A percentile compares a stretch with the other conserved stretches of the same genome.
Conservation (phyloP, 805 yeast species). For the Dipodascus albidus region DNA sequence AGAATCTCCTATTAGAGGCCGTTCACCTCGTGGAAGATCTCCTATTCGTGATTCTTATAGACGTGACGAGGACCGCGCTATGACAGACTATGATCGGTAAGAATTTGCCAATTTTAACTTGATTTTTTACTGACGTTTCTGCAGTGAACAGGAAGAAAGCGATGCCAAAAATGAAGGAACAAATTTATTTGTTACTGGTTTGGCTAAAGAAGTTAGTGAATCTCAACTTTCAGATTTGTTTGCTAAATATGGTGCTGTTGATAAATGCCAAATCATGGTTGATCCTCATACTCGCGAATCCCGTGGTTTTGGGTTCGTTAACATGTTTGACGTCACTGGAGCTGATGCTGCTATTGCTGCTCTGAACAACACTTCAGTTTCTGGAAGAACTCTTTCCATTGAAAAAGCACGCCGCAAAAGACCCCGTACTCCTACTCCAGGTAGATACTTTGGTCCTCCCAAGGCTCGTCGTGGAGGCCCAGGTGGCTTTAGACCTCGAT, state of each 20-base stretch:
- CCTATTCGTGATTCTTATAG: slow-evolving; percentile 14
- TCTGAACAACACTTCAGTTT: slow-evolving; percentile 32
- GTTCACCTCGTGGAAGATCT: background rate
- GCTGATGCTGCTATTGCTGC: slow-evolving; percentile 36
- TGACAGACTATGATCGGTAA: slow-evolving; percentile 3
- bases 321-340: slow-evolving; percentile 30
- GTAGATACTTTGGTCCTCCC: slow-evolving; percentile 26
- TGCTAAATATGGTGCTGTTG: slow-evolving; percentile 20
- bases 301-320: slow-evolving; percentile 43
- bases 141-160: slow-evolving; percentile 12
- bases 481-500: slow-evolving; percentile 8
- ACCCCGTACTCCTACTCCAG: slow-evolving; percentile 29
- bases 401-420: slow-evolving; percentile 33
- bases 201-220: slow-evolving; percentile 22
- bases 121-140: background rate
- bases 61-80: slow-evolving; percentile 10
- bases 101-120: background rate
- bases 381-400: slow-evolving; percentile 33
- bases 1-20: slow-evolving; percentile 13
- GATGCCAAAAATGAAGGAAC: slow-evolving; percentile 24
- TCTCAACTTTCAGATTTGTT: slow-evolving; percentile 20
- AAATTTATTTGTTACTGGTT: slow-evolving; percentile 26
- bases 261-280: slow-evolving; percentile 30
- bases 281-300: slow-evolving; percentile 34
- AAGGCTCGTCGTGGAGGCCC: slow-evolving; percentile 13